Base-by-base conservation (phyloP, 2,329 filamentous ascomycete species). In the Aspergillus sp. region DNA sequence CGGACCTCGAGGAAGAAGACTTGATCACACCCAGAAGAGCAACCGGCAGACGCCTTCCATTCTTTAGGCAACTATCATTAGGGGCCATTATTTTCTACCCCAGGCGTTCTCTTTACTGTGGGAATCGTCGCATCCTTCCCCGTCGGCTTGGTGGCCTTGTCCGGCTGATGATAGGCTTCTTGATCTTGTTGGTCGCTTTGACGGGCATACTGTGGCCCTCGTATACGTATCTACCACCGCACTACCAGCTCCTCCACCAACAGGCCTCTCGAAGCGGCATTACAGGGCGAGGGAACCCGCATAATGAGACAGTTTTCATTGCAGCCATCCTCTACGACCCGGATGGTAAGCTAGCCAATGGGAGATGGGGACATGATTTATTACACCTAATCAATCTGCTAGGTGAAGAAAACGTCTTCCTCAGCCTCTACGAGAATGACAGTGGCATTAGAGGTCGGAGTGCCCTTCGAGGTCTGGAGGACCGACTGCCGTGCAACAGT, bases 351-450 rank as follows among this genome's bases (percentile, higher is more conserved):
- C 77, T 92, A 19, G 83, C 88, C 0, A 76, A 79, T 5, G 89
- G 89, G 1, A 76, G 79, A 21, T 92, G 89, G 89, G 88, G 86
- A 0, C 72, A 81, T 61, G 81, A 82, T 23, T 70, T 92, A 0
- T 69, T 87, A 32, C 77, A 86, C 19, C 74, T 92, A 53, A 82
- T 91, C 36, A 79, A 89, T 52, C 72, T 90, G 21, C 78, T 92
- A 32, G 89, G 89, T 0, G 81, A 82, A 8, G 79, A 88, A 28
- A 89, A 91, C 66, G 85, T 89, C 2, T 90, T 87, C 69, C 75
- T 92, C 57, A 90, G 87, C 72, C 84, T 92, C 30, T 92, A 91
- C 72, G 89, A 90, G 69, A 89, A 89, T 67, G 85, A 89, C 68
- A 84, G 88, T 30, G 86, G 87, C 1, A 76, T 79, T 0, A 74